Percentiles rank a stretch among this genome's conserved stretches.
Evolutionary conservation across 2,329 filamentous ascomycete genomes (phyloP).

Genomic region (Ophiognomonia clavigignenti-juglandacearum): DNA sequence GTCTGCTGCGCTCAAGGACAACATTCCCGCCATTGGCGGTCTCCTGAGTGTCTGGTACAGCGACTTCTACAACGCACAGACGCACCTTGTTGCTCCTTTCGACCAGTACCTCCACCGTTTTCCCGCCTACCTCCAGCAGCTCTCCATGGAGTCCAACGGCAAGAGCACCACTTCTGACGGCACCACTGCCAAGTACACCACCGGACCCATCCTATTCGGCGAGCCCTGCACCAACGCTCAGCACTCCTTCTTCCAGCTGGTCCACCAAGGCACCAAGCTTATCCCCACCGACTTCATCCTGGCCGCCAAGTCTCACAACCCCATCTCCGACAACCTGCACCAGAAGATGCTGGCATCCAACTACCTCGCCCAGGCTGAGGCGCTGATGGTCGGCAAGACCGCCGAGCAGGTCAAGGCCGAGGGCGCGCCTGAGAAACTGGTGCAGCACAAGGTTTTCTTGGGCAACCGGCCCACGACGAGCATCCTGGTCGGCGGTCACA

Average conservation of each 20-base stretch:
- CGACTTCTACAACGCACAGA: constrained; percentile 97
- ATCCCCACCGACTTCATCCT: constrained; percentile 98
- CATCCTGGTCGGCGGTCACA: constrained; percentile 83
- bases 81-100: constrained; percentile 95
- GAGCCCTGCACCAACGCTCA: constrained; percentile 98
- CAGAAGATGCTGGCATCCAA: constrained; percentile 94
- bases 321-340: constrained; percentile 85
- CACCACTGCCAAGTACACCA: constrained; percentile 93
- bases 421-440: constrained; percentile 66
- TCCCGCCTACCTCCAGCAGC: constrained; percentile 96
- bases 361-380: constrained; percentile 86
- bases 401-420: constrained; percentile 74
- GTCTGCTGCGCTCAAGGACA: constrained; percentile 83
- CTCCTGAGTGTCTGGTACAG: constrained; percentile 98
- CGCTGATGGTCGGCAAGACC: constrained; percentile 86
- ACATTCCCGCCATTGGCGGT: constrained; percentile 89
- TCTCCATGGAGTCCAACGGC: constrained; percentile 99
- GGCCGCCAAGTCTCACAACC: constrained; percentile 95
- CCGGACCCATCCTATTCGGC: constrained; percentile 88
- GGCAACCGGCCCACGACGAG: constrained; percentile 96
- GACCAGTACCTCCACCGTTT: constrained; percentile 99
- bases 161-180: constrained; percentile 91
- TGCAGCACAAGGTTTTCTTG: constrained; percentile 98
- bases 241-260: constrained; percentile 99
- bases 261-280: constrained; percentile 98